These are phyloP conservation scores for Telfairia occidentalis DNA, from an alignment of 331 rosid species.

Conservation along the genomic window DNA sequence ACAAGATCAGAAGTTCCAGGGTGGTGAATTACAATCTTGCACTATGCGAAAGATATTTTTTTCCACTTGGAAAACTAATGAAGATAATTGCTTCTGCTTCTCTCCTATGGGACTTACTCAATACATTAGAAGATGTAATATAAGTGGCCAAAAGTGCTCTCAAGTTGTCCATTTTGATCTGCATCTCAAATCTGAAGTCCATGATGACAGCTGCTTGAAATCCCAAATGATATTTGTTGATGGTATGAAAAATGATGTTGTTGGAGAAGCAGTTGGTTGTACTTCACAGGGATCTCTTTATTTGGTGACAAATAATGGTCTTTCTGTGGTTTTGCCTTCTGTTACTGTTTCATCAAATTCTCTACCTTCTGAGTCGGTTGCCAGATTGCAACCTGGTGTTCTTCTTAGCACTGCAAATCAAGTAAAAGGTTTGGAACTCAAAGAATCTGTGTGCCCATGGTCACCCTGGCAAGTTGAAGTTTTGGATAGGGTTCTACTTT, in stretches of 20 bases:
- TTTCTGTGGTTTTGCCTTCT: constrained; percentile 74
- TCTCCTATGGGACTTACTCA: constrained; percentile 79
- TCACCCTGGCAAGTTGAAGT: constrained; percentile 68
- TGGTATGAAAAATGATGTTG: constrained; percentile 41
- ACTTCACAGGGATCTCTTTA: constrained; percentile 66
- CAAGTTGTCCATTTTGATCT: constrained; percentile 60
- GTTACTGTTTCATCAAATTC: constrained; percentile 45
- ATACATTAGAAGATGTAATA: constrained; percentile 32
- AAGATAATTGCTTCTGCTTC: constrained; percentile 53
- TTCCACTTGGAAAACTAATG: constrained; percentile 40
- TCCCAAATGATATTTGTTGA: constrained; percentile 22
- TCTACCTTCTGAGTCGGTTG: constrained; percentile 50
- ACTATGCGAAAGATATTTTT: constrained; percentile 53
- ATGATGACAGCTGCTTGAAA: constrained; percentile 54
- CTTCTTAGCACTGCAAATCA: constrained; percentile 27
- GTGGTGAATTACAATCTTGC: constrained; percentile 33
- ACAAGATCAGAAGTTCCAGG: constrained; percentile 25
- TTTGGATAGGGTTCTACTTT: constrained; percentile 76
- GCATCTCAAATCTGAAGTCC: constrained; percentile 32
- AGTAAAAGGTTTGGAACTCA: constrained; percentile 34
- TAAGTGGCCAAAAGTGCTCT: constrained; percentile 29
- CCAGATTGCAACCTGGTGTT: constrained; percentile 36
- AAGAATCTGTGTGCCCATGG: constrained; percentile 31
- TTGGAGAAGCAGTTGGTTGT: constrained; percentile 79
- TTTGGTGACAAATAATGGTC: constrained; percentile 68